Conservation (phyloP, 306 rosid species). For the Neltuma alba region DNA sequence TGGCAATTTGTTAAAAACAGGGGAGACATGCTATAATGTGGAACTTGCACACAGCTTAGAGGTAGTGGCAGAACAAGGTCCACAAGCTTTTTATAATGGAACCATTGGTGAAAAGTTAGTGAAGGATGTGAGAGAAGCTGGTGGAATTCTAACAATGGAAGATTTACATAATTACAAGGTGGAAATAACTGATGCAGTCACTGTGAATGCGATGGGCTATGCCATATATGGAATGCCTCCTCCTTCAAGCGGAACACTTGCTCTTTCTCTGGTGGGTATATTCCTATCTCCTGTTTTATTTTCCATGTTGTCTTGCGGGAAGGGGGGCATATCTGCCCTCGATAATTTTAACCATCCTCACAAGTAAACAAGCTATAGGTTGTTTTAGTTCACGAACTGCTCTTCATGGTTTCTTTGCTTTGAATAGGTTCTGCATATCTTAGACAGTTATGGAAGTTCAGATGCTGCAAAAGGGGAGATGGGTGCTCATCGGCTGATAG, state of each 20-base stretch:
- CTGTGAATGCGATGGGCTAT: constrained; percentile 66
- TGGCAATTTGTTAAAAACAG: constrained; percentile 60
- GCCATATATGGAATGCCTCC: constrained; percentile 90
- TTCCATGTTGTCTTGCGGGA: constrained; percentile 4
- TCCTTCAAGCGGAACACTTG: constrained; percentile 92
- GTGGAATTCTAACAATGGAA: constrained; percentile 89
- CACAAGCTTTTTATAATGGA: constrained; percentile 81
- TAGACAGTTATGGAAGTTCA: constrained; percentile 62
- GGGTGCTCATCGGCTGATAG: constrained; percentile 81
- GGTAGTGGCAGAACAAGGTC: constrained; percentile 74
- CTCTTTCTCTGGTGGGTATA: constrained; percentile 67
- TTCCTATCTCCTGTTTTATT: constrained; percentile 16
- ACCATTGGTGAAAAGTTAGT: constrained; percentile 74
- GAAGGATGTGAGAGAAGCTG: constrained; percentile 73
- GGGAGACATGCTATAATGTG: constrained; percentile 68
- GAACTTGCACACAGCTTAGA: constrained; percentile 72
- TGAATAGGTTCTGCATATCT: constrained; percentile 72
- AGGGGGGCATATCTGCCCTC: neutral
- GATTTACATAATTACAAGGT: constrained; percentile 77
- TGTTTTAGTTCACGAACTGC: constrained; percentile 18
- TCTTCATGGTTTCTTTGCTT: constrained; percentile 10
- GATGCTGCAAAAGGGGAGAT: constrained; percentile 71
- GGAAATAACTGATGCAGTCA: constrained; percentile 61
- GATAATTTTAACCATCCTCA: constrained; percentile 5
- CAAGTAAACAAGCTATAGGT: neutral